Percentiles rank a stretch among this genome's conserved stretches.
phyloP scores from a whole-genome alignment of 108 stramenopile species.

The Cylindrotheca fusiformis region DNA sequence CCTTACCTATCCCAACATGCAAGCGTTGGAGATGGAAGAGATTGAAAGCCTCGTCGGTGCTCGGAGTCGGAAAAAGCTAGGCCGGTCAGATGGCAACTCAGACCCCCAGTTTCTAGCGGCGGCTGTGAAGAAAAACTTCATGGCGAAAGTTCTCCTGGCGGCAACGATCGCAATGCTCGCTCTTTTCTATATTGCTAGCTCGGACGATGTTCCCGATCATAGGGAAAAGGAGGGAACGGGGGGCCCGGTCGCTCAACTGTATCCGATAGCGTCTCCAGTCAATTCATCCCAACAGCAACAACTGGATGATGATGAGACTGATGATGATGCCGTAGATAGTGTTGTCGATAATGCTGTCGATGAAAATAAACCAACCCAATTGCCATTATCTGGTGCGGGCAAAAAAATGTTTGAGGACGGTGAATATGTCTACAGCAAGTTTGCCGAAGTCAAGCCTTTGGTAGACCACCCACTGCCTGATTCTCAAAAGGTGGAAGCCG shows the following conservation, averaged over 20 bases:
- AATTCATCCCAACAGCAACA: neutral
- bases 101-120: neutral
- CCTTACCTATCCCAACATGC: no score
- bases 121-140: slow-evolving; percentile 1
- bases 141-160: slow-evolving; percentile 13
- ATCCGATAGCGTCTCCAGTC: neutral
- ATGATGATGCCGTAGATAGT: neutral
- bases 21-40: slow-evolving; percentile 37
- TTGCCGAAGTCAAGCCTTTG: slow-evolving; percentile 34
- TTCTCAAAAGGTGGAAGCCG: slow-evolving; percentile 13
- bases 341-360: neutral
- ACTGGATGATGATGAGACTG: neutral
- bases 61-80: slow-evolving; percentile 4
- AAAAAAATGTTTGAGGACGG: slow-evolving; percentile 1
- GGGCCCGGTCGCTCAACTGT: neutral
- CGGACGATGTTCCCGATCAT: neutral
- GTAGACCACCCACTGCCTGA: slow-evolving; percentile 25
- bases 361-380: neutral
- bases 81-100: neutral
- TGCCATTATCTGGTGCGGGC: neutral
- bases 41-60: slow-evolving; percentile 12
- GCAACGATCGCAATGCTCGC: neutral
- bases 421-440: slow-evolving; percentile 24
- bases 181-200: slow-evolving; percentile 3
- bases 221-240: neutral